phyloP scores from a whole-genome alignment of 352 stramenopile species.

The Globisporangium perplexum region DNA sequence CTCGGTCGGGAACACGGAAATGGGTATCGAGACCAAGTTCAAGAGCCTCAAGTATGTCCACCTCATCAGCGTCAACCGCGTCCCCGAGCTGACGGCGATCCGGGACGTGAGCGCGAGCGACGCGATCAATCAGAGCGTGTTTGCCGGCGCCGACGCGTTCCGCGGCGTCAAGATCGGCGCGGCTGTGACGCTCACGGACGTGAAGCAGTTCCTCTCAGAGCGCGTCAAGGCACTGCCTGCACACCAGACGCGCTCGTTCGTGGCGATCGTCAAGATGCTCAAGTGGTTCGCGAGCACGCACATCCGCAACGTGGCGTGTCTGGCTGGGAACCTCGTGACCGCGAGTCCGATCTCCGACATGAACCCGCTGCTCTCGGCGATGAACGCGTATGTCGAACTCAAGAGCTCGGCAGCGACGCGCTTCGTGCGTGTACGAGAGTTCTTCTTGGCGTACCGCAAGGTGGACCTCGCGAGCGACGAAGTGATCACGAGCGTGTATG shows the following conservation, averaged over 20 bases:
- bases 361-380: slow-evolving; percentile 92
- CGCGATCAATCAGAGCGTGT: slow-evolving; percentile 43
- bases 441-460: slow-evolving; percentile 94
- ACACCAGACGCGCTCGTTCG: slow-evolving; percentile 46
- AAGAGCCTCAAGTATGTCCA: slow-evolving; percentile 81
- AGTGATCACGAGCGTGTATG: slow-evolving; percentile 89
- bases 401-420: slow-evolving; percentile 25
- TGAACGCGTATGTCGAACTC: slow-evolving; percentile 75
- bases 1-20: slow-evolving; percentile 95
- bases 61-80: slow-evolving; percentile 64
- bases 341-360: slow-evolving; percentile 97
- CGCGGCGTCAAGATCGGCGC: slow-evolving; percentile 77
- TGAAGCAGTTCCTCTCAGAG: slow-evolving; percentile 55
- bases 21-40: slow-evolving; percentile 96
- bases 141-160: slow-evolving; percentile 32
- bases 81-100: slow-evolving; percentile 56
- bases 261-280: slow-evolving; percentile 86
- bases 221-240: slow-evolving; percentile 25
- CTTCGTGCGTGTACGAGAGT: slow-evolving; percentile 81
- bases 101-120: slow-evolving; percentile 28
- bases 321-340: slow-evolving; percentile 96
- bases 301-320: slow-evolving; percentile 95
- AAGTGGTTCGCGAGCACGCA: slow-evolving; percentile 97
- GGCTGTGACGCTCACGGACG: slow-evolving; percentile 63
- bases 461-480: slow-evolving; percentile 88